Evolutionary conservation across 2,329 filamentous ascomycete species (phyloP).

Genomic region (Aspergillus pseudonomiae): DNA sequence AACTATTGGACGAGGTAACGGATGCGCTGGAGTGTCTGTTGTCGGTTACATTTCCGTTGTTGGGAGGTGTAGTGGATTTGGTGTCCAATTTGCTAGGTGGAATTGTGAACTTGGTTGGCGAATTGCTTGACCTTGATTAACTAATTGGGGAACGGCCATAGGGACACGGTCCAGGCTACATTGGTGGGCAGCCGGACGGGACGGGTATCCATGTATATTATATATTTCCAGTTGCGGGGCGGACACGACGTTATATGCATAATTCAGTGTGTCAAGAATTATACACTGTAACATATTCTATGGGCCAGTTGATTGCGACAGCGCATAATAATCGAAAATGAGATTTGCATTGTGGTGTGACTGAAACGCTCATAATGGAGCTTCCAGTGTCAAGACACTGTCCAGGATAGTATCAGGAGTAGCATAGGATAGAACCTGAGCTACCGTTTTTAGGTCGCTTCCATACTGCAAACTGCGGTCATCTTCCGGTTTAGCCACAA

Average conservation of each 20-base stretch:
- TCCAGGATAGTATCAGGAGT: constrained; percentile 61
- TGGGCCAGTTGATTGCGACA: background rate
- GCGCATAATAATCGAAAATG: background rate
- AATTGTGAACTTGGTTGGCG: constrained; percentile 1
- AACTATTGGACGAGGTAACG: constrained; percentile 8
- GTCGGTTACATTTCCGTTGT: background rate
- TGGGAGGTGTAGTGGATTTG: constrained; percentile 6
- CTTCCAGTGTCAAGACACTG: constrained; percentile 61
- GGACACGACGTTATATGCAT: background rate
- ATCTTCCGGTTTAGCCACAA: constrained; percentile 67
- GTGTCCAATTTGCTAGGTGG: constrained; percentile 7
- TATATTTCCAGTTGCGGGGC: background rate
- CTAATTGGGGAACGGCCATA: background rate
- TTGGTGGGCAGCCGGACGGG: background rate
- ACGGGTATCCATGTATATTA: background rate
- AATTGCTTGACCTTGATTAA: constrained; percentile 2
- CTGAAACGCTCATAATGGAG: constrained; percentile 50
- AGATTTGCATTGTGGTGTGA: background rate
- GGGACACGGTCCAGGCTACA: background rate
- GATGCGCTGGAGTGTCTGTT: constrained; percentile 11
- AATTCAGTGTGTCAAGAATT: background rate
- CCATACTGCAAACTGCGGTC: constrained; percentile 95
- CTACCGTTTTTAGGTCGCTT: constrained; percentile 72
- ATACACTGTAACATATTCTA: background rate
- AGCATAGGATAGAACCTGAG: constrained; percentile 63